phyloP scores from a whole-genome alignment of 2,329 filamentous ascomycete genomes.

The Mycosphaerelloides madeirae region DNA sequence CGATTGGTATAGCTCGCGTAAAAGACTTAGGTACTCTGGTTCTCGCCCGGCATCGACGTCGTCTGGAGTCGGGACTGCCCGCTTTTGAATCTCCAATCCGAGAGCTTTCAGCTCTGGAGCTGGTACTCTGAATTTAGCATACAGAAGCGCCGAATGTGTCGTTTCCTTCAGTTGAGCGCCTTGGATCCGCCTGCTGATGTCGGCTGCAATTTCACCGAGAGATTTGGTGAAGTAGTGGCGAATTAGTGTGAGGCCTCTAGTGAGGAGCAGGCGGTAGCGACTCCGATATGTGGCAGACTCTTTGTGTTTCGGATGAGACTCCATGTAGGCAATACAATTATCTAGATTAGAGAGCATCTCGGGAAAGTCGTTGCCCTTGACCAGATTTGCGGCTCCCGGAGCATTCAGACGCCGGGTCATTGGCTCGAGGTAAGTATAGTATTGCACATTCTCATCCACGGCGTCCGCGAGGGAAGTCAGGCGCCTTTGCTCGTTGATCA shows the following conservation, averaged over 20 bases:
- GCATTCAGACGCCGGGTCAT: slow-evolving; percentile 88
- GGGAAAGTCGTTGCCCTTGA: slow-evolving; percentile 77
- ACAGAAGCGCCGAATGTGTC: slow-evolving; percentile 65
- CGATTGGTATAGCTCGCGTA: slow-evolving; percentile 61
- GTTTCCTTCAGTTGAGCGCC: slow-evolving; percentile 67
- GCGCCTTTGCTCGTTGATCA: slow-evolving; percentile 75
- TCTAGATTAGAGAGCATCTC: slow-evolving; percentile 86
- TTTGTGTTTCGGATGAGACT: slow-evolving; percentile 74
- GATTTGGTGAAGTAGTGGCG: slow-evolving; percentile 61
- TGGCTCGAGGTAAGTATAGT: slow-evolving; percentile 89
- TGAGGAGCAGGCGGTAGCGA: slow-evolving; percentile 77
- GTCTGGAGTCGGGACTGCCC: slow-evolving; percentile 50
- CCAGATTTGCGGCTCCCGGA: slow-evolving; percentile 78
- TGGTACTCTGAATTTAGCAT: slow-evolving; percentile 65
- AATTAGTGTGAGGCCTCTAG: slow-evolving; percentile 61
- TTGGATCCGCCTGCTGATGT: slow-evolving; percentile 59
- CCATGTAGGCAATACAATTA: slow-evolving; percentile 89
- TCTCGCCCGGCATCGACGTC: slow-evolving; percentile 50
- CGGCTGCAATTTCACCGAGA: slow-evolving; percentile 58
- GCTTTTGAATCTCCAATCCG: slow-evolving; percentile 63
- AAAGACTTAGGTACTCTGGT: slow-evolving; percentile 61
- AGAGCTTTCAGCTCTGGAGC: slow-evolving; percentile 62
- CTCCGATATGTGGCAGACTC: slow-evolving; percentile 85
- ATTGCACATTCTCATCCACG: slow-evolving; percentile 84
- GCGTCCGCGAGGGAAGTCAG: slow-evolving; percentile 75